Percentiles rank a stretch among this genome's conserved stretches.
phyloP scores from a whole-genome alignment of 352 stramenopile species.

The Pythium dissimile region DNA sequence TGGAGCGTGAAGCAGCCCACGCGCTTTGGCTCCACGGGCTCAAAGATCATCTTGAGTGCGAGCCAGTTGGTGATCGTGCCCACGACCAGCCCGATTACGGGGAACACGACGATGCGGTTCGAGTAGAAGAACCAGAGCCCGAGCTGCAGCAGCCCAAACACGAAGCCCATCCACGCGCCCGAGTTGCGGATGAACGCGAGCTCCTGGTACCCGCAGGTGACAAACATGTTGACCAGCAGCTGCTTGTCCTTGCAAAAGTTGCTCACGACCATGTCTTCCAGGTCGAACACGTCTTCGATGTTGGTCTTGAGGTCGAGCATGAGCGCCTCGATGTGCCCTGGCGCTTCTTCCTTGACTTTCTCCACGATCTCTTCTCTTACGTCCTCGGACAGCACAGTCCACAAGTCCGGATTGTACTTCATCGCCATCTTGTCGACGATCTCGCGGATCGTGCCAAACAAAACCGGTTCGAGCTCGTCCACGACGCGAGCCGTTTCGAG shows the following conservation, averaged over 20 bases:
- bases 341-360: constrained; percentile 91
- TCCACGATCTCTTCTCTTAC: constrained; percentile 92
- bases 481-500: constrained; percentile 89
- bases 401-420: constrained; percentile 86
- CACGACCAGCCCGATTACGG: constrained; percentile 91
- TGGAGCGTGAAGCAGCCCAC: constrained; percentile 87
- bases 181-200: constrained; percentile 90
- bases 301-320: constrained; percentile 94
- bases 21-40: constrained; percentile 83
- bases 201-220: constrained; percentile 90
- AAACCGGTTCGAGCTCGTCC: constrained; percentile 89
- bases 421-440: constrained; percentile 85
- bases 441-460: constrained; percentile 87
- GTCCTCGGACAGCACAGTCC: constrained; percentile 64
- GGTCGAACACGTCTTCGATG: constrained; percentile 94
- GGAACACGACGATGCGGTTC: constrained; percentile 82
- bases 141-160: constrained; percentile 88
- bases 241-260: constrained; percentile 94
- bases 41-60: constrained; percentile 92
- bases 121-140: constrained; percentile 86
- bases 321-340: constrained; percentile 88
- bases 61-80: constrained; percentile 96
- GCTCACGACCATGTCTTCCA: constrained; percentile 94
- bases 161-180: constrained; percentile 88
- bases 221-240: constrained; percentile 94